Conservation (phyloP, 2,329 filamentous ascomycete genomes). For the Colletotrichum magnum region DNA sequence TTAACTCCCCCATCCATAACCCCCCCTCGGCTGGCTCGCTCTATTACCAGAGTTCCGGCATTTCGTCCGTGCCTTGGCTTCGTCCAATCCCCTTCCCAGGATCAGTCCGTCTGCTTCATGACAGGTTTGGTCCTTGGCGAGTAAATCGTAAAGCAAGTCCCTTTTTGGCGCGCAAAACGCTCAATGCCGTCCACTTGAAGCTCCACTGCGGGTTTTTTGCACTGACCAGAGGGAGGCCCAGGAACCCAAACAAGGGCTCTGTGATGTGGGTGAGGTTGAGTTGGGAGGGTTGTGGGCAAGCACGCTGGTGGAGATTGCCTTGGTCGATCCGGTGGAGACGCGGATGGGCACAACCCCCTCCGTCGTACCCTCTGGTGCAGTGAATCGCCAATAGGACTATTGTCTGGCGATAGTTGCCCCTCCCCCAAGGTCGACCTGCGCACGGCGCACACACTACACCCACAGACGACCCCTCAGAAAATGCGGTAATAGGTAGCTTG, state of each 20-base stretch:
- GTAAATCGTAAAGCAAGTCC: conserved; percentile 17
- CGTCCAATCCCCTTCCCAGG: conserved; percentile 28
- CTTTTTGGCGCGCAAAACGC: conserved; percentile 25
- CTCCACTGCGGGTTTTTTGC: conserved; percentile 3
- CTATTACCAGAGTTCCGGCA: background rate
- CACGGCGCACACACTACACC: conserved; percentile 28
- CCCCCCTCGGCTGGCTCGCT: background rate
- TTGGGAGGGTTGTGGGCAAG: conserved; percentile 15
- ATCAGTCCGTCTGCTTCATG: background rate
- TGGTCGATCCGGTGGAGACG: conserved; percentile 38
- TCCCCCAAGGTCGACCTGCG: conserved; percentile 26
- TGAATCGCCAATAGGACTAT: conserved; percentile 16
- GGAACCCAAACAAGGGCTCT: conserved; percentile 9
- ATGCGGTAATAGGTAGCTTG: background rate
- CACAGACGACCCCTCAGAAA: conserved; percentile 21
- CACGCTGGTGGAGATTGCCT: conserved; percentile 24
- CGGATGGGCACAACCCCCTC: conserved; percentile 31
- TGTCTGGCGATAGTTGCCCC: conserved; percentile 27
- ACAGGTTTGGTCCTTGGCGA: conserved; percentile 9
- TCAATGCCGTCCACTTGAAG: conserved; percentile 16
- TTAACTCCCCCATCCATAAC: background rate
- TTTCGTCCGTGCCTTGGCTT: conserved; percentile 13
- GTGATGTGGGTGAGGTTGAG: conserved; percentile 31
- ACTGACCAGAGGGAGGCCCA: conserved; percentile 22
- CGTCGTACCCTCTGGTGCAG: conserved; percentile 11